Conservation (phyloP, 345 rosid species). For the Gossypium australe region DNA sequence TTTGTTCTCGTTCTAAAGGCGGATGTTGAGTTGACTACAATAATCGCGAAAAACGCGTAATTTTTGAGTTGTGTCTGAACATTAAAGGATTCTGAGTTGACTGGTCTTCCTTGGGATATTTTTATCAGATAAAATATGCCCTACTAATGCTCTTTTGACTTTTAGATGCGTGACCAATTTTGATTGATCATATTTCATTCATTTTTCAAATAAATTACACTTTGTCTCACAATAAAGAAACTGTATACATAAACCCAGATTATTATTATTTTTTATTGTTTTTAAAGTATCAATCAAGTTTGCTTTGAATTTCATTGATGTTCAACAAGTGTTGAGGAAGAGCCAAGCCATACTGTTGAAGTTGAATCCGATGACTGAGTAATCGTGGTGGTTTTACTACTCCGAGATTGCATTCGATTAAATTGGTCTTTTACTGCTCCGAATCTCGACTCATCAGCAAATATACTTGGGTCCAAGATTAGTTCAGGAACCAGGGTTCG, state of each 20-base stretch:
- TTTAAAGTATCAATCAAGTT: not conserved
- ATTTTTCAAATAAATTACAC: not conserved
- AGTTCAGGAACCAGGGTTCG: conserved; percentile 21
- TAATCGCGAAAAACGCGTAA: conserved; percentile 44
- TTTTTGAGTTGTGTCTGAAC: conserved; percentile 11
- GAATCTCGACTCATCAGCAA: conserved; percentile 24
- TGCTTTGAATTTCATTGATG: not conserved
- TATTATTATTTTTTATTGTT: not conserved
- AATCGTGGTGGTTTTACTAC: not conserved
- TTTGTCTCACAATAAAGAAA: not conserved
- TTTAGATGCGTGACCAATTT: not conserved
- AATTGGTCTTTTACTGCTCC: conserved; percentile 16
- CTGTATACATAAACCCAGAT: not conserved
- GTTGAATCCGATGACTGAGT: not conserved
- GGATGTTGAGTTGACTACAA: conserved; percentile 29
- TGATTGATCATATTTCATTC: not conserved
- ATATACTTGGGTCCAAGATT: conserved; percentile 16
- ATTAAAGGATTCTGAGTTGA: conserved; percentile 37
- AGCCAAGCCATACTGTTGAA: not conserved
- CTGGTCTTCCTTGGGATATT: conserved; percentile 34
- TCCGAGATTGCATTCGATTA: not conserved
- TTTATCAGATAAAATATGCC: not conserved
- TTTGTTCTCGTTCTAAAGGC: conserved; percentile 15
- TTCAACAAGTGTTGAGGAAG: conserved; percentile 1
- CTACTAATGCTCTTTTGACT: not conserved